A percentile compares a stretch with the other conserved stretches of the same genome.
These are phyloP conservation scores for Strigomonas culicis DNA, from an alignment of 208 protist genomes.

Conservation along the genomic window DNA sequence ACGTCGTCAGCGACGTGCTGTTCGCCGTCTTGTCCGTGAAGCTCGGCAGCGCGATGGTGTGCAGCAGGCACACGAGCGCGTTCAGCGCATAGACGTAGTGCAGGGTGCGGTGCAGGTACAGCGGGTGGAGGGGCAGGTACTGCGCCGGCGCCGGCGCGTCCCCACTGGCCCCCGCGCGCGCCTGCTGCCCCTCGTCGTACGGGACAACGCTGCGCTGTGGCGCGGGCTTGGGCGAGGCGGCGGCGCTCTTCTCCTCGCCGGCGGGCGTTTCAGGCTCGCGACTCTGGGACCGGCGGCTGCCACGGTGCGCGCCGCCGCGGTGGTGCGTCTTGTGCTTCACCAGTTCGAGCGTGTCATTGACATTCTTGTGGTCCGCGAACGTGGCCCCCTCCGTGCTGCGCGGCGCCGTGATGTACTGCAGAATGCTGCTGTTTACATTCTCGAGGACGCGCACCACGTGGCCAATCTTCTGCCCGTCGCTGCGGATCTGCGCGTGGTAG, in stretches of 20 bases:
- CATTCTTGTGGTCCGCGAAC: not conserved
- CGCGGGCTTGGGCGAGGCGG: not conserved
- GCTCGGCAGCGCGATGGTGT: not conserved
- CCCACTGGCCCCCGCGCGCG: too few relatives aligned
- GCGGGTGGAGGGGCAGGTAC: not conserved
- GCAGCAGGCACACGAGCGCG: not conserved
- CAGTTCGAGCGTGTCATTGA: not conserved
- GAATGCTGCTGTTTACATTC: not conserved
- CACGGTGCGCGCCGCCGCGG: not conserved
- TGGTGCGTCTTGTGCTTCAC: not conserved
- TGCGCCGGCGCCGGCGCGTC: not conserved
- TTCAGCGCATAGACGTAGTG: not conserved
- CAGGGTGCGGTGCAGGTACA: not conserved
- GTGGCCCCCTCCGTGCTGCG: not conserved
- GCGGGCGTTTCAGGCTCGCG: not conserved
- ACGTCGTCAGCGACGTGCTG: not conserved
- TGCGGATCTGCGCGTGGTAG: not conserved
- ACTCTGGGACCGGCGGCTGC: not conserved
- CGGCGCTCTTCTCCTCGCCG: not conserved
- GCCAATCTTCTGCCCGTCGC: not conserved
- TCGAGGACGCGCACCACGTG: not conserved
- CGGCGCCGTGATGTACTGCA: not conserved
- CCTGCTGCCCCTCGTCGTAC: not conserved
- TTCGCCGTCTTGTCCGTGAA: not conserved
- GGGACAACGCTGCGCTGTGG: not conserved